phyloP scores from a whole-genome alignment of 2,329 filamentous ascomycete species.

The Fusarium ambrosium region DNA sequence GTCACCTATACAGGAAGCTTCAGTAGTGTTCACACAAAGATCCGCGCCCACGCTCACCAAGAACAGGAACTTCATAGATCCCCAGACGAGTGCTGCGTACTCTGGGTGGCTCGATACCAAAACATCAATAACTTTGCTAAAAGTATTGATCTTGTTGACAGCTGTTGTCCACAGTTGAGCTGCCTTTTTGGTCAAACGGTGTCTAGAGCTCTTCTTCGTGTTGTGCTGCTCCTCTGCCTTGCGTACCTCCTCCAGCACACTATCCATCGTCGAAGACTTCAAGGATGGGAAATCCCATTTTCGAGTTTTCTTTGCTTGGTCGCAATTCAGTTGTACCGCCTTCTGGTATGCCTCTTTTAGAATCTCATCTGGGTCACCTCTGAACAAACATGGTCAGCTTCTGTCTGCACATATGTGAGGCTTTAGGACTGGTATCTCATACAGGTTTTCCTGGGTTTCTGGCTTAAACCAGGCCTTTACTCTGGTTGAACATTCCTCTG shows the following conservation, averaged over 20 bases:
- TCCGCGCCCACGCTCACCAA: conserved; percentile 14
- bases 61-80: conserved; percentile 23
- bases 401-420: not conserved
- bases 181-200: not conserved
- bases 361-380: conserved; percentile 6
- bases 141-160: conserved; percentile 12
- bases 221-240: not conserved
- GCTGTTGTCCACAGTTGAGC: conserved; percentile 3
- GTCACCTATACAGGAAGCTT: conserved; percentile 1
- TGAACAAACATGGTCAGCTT: not conserved
- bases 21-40: not conserved
- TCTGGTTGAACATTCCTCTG: not conserved
- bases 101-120: conserved; percentile 19
- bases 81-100: conserved; percentile 24
- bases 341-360: conserved; percentile 17
- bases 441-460: too few species aligned
- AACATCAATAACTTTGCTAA: conserved; percentile 14
- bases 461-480: conserved; percentile 13
- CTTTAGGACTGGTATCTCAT: too few species aligned
- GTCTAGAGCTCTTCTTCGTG: not conserved
- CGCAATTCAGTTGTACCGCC: not conserved
- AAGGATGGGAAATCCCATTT: not conserved
- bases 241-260: not conserved
- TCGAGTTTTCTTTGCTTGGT: too few species aligned
- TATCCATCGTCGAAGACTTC: conserved; percentile 7